A percentile compares a stretch with the other conserved stretches of the same genome.
Conservation (phyloP, 225 moss, liverwort and hornwort species). For the Pleurozium schreberi region DNA sequence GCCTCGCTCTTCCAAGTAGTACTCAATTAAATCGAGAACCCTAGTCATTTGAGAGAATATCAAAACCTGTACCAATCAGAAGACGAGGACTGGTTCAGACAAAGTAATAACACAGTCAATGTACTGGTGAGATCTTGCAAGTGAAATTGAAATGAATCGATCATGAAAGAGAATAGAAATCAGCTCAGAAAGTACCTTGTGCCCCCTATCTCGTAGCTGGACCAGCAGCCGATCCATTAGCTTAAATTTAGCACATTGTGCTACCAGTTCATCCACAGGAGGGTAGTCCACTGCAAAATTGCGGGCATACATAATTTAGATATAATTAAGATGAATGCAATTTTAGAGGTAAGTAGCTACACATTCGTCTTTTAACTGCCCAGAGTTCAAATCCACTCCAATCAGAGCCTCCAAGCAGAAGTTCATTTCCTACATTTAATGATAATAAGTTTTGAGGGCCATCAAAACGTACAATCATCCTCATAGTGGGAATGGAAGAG, state of each 20-base stretch:
- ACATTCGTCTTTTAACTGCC: background rate
- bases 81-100: background rate
- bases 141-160: background rate
- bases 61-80: slow-evolving; percentile 36
- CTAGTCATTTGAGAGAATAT: slow-evolving; percentile 96
- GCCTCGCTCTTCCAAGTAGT: slow-evolving; percentile 63
- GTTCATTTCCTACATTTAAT: background rate
- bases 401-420: background rate
- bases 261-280: slow-evolving; percentile 60
- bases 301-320: background rate
- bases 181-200: slow-evolving; percentile 39
- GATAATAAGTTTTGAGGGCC: background rate
- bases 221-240: slow-evolving; percentile 63
- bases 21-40: slow-evolving; percentile 72
- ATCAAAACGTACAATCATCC: slow-evolving; percentile 31
- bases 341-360: background rate
- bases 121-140: background rate
- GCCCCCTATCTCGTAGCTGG: slow-evolving; percentile 43
- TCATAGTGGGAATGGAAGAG: slow-evolving; percentile 67
- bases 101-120: too few species aligned
- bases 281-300: slow-evolving; percentile 48
- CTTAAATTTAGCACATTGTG: slow-evolving; percentile 82
- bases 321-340: background rate
- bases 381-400: background rate
- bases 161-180: background rate